A percentile compares a stretch with the other conserved stretches of the same genome.
Conservation (phyloP, 2,329 filamentous ascomycete species). For the Aspergillus puulaauensis region DNA sequence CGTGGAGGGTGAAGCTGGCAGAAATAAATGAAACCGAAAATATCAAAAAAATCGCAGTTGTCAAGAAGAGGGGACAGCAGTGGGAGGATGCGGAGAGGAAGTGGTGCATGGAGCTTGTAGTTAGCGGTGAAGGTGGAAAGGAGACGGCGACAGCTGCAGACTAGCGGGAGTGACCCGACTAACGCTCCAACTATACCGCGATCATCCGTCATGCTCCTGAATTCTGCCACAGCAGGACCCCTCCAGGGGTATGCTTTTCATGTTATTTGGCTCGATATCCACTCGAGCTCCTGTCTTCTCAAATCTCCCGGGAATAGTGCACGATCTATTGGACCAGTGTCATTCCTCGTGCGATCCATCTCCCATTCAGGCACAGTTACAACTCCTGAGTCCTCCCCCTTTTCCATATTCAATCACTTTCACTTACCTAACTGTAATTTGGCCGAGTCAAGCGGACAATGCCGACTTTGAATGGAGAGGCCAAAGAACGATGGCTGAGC, state of each 20-base stretch:
- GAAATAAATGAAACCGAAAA: neutral
- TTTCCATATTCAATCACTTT: constrained; percentile 5
- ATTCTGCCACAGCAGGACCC: neutral
- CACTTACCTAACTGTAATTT: neutral
- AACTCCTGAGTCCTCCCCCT: constrained; percentile 12
- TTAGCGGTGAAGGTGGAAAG: constrained; percentile 15
- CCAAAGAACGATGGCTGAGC: neutral
- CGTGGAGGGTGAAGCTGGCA: constrained; percentile 33
- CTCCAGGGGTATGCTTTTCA: neutral
- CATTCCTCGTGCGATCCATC: neutral
- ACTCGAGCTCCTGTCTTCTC: constrained; percentile 4
- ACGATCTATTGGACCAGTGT: constrained; percentile 1
- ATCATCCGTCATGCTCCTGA: neutral
- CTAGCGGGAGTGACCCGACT: neutral
- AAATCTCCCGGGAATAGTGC: constrained; percentile 7
- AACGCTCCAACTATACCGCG: neutral
- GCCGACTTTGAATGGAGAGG: neutral
- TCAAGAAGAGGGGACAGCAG: constrained; percentile 15
- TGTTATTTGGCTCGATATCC: neutral
- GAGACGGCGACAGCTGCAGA: neutral
- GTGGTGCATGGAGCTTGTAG: constrained; percentile 14
- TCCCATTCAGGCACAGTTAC: neutral
- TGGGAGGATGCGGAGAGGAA: constrained; percentile 21
- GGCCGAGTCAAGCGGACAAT: neutral
- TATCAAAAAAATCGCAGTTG: constrained; percentile 3